These are phyloP conservation scores for Metschnikowia noctiluminum DNA, from an alignment of 805 yeast genomes.

Conservation along the genomic window DNA sequence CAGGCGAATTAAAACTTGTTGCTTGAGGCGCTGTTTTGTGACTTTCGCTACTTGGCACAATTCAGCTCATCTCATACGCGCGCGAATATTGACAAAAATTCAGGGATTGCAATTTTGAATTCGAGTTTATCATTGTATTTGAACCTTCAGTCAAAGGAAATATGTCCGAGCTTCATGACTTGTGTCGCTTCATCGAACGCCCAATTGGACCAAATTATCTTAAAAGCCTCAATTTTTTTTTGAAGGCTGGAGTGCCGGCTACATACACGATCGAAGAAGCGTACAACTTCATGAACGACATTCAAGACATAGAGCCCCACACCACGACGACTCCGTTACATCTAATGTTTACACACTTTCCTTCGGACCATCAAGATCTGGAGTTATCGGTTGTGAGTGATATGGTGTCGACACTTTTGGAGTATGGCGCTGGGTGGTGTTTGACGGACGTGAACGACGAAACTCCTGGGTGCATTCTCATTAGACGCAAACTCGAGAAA, in stretches of 20 bases:
- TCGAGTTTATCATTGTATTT: too few relatives aligned
- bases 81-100: too few relatives aligned
- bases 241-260: constrained; percentile 71
- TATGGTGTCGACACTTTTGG: constrained; percentile 65
- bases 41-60: too few relatives aligned
- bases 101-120: too few relatives aligned
- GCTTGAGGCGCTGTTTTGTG: too few relatives aligned
- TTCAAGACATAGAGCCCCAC: constrained; percentile 28
- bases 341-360: constrained; percentile 54
- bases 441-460: constrained; percentile 64
- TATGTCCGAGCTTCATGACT: constrained; percentile 70
- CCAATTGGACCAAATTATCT: constrained; percentile 51
- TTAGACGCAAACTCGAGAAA: constrained; percentile 44
- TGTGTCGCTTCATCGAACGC: constrained; percentile 46
- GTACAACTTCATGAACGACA: constrained; percentile 48
- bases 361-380: constrained; percentile 45
- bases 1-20: too few relatives aligned
- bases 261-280: constrained; percentile 82
- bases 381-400: constrained; percentile 38
- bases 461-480: constrained; percentile 82
- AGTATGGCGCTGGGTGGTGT: constrained; percentile 93
- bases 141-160: not conserved
- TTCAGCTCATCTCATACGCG: too few relatives aligned
- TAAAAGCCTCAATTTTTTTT: constrained; percentile 41
- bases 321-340: constrained; percentile 79